phyloP scores from a whole-genome alignment of 805 yeast species.

The Hanseniaspora pseudoguilliermondii region DNA sequence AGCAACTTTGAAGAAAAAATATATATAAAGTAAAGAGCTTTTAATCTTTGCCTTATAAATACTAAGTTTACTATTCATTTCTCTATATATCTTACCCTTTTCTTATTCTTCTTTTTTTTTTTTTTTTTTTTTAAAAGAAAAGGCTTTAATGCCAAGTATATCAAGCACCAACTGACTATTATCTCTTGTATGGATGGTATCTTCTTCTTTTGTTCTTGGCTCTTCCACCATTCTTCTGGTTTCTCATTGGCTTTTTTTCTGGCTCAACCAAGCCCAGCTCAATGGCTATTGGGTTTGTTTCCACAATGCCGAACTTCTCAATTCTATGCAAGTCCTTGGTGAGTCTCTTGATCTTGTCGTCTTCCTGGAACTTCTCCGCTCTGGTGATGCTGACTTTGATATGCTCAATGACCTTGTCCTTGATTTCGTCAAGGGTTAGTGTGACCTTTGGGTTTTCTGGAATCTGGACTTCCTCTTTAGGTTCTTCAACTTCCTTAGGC shows the following conservation, averaged over 20 bases:
- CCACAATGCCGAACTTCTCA: slow-evolving; percentile 71
- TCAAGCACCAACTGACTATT: not conserved
- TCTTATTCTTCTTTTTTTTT: too few relatives aligned
- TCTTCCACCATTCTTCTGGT: not conserved
- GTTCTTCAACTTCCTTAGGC: slow-evolving; percentile 11
- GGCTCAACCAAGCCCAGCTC: slow-evolving; percentile 48
- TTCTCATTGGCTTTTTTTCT: not conserved
- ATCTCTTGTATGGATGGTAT: slow-evolving; percentile 6
- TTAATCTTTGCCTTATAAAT: not conserved
- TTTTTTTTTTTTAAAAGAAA: not conserved
- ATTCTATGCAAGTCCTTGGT: slow-evolving; percentile 38
- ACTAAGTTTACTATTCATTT: not conserved
- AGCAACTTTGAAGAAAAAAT: slow-evolving; percentile 29
- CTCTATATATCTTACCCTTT: too few relatives aligned
- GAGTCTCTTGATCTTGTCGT: slow-evolving; percentile 47
- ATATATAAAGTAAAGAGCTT: slow-evolving; percentile 9
- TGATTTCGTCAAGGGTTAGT: slow-evolving; percentile 56
- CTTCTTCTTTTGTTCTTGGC: not conserved
- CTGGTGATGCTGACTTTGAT: slow-evolving; percentile 56
- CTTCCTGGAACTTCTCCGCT: slow-evolving; percentile 55
- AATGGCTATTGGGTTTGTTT: slow-evolving; percentile 50
- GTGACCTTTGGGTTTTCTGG: slow-evolving; percentile 4
- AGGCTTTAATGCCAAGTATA: not conserved
- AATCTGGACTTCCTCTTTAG: slow-evolving; percentile 12
- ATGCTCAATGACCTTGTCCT: slow-evolving; percentile 52